Percentiles rank a stretch among this genome's conserved stretches.
These are phyloP conservation scores for Fusarium succisae DNA, from an alignment of 2,329 filamentous ascomycete species.

Conservation along the genomic window DNA sequence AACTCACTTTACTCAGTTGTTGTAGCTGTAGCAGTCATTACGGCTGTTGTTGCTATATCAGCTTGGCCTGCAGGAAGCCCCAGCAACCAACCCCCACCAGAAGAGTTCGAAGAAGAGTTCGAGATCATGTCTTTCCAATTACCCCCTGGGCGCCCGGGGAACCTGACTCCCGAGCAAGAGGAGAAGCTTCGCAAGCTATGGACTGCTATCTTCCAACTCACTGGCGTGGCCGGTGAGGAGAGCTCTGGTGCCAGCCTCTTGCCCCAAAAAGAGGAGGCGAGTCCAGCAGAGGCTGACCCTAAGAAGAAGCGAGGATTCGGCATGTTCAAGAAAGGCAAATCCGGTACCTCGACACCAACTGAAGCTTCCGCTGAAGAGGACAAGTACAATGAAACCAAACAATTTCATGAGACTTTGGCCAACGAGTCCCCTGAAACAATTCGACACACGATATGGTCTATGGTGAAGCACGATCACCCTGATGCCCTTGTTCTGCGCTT, in stretches of 20 bases:
- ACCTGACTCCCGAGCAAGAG: conserved; percentile 89
- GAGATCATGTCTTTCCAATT: conserved; percentile 53
- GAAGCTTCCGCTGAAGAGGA: conserved; percentile 70
- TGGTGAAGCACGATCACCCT: conserved; percentile 95
- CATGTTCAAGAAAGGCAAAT: conserved; percentile 69
- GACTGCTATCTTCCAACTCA: conserved; percentile 78
- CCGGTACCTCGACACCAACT: conserved; percentile 49
- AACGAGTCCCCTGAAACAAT: conserved; percentile 81
- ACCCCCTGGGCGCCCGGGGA: conserved; percentile 80
- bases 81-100: background rate
- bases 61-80: conserved; percentile 19
- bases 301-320: conserved; percentile 76
- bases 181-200: conserved; percentile 89
- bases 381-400: conserved; percentile 91
- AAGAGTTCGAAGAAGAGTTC: conserved; percentile 21
- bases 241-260: conserved; percentile 37
- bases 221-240: conserved; percentile 62
- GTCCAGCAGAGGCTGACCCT: conserved; percentile 57
- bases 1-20: conserved; percentile 26
- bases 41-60: conserved; percentile 25
- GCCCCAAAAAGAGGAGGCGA: conserved; percentile 30
- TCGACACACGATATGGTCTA: conserved; percentile 84
- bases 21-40: conserved; percentile 19
- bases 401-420: conserved; percentile 83
- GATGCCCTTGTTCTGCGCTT: conserved; percentile 86